These are phyloP conservation scores for Fusarium sterilihyphosum DNA, from an alignment of 2,329 filamentous ascomycete species.

Conservation along the genomic window DNA sequence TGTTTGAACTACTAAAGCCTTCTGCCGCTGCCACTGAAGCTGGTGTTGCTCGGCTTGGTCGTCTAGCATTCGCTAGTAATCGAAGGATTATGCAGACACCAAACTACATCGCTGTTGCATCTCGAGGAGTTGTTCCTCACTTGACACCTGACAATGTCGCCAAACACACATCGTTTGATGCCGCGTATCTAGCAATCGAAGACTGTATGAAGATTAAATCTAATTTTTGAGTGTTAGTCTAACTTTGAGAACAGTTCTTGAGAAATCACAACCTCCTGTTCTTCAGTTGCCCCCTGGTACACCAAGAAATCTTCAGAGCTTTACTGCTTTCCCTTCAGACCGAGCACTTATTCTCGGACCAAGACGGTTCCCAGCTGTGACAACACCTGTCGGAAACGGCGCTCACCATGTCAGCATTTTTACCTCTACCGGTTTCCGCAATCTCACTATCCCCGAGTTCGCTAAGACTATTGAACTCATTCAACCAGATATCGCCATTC, in stretches of 20 bases:
- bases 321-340: slow-evolving; percentile 76
- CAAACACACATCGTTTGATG: slow-evolving; percentile 71
- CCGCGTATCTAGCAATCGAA: slow-evolving; percentile 85
- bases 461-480: slow-evolving; percentile 70
- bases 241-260: slow-evolving; percentile 59
- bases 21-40: slow-evolving; percentile 47
- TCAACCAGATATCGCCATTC: slow-evolving; percentile 82
- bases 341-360: slow-evolving; percentile 78
- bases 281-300: slow-evolving; percentile 53
- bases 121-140: slow-evolving; percentile 87
- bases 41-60: slow-evolving; percentile 71
- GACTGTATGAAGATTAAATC: slow-evolving; percentile 74
- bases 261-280: slow-evolving; percentile 62
- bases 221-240: background rate
- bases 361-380: slow-evolving; percentile 79
- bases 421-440: slow-evolving; percentile 86
- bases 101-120: slow-evolving; percentile 81
- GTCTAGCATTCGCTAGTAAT: slow-evolving; percentile 68
- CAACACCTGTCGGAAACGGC: slow-evolving; percentile 76
- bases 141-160: slow-evolving; percentile 84
- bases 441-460: slow-evolving; percentile 76
- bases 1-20: slow-evolving; percentile 60
- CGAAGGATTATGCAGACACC: slow-evolving; percentile 81
- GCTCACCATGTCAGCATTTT: slow-evolving; percentile 78
- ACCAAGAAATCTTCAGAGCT: slow-evolving; percentile 74